A percentile compares a stretch with the other conserved stretches of the same genome.
Evolutionary conservation across 139 green algal genomes (phyloP).

Genomic region (Tetraselmis chui): DNA sequence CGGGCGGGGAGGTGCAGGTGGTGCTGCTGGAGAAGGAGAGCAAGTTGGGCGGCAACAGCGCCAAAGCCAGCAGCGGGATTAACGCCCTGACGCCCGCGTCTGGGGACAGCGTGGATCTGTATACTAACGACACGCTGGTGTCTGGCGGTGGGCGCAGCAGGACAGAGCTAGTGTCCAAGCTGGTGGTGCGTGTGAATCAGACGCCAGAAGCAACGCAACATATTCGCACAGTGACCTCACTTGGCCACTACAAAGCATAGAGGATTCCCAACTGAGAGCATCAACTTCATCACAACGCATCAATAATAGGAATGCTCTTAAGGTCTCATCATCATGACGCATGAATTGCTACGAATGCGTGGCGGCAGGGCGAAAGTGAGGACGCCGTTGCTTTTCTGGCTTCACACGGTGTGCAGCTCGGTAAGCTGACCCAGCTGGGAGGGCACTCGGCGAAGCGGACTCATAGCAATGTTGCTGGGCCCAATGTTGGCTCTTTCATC

Average conservation of each 20-base stretch:
- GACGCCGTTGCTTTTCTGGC: conserved; percentile 39
- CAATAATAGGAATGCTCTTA: too few species aligned
- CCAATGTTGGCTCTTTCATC: conserved; percentile 51
- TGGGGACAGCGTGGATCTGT: conserved; percentile 30
- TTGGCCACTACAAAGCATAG: too few species aligned
- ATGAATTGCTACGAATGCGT: too few species aligned
- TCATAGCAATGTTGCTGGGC: conserved; percentile 21
- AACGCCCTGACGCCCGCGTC: conserved; percentile 42
- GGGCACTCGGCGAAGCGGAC: conserved; percentile 1
- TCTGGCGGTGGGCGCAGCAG: conserved; percentile 48
- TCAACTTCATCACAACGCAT: too few species aligned
- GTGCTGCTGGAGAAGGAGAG: conserved; percentile 62
- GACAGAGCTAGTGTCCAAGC: conserved; percentile 37
- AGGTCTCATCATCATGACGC: too few species aligned
- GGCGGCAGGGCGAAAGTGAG: conserved; percentile 26
- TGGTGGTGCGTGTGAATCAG: conserved; percentile 57
- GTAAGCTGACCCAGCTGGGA: conserved; percentile 34
- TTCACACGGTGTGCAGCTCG: conserved; percentile 31
- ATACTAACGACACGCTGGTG: conserved; percentile 35
- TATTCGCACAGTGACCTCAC: too few species aligned
- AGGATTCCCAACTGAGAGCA: too few species aligned
- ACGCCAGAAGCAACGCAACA: too few species aligned
- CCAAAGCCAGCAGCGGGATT: conserved; percentile 64
- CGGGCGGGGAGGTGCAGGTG: conserved; percentile 16
- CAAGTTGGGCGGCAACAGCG: conserved; percentile 59